Evolutionary conservation across 805 yeast genomes (phyloP), one percentile per base, ranked within the genome.

Genomic region (Yarrowia keelungensis): DNA sequence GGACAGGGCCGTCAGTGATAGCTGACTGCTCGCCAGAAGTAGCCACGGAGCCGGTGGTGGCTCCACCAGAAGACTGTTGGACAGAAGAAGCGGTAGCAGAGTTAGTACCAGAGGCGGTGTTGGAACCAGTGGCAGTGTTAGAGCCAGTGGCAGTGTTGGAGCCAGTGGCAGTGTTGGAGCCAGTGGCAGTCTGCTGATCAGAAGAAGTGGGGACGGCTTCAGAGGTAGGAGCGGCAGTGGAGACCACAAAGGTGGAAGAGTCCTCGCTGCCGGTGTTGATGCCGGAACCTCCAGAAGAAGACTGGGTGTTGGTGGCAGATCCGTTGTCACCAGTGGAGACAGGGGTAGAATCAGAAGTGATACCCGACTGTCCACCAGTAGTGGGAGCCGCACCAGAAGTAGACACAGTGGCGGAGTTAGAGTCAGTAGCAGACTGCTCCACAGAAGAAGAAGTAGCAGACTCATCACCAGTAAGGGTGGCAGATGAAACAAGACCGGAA

Each of bases 391-490:
- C 19, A 19, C 19, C 19, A 19, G 19, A 19, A 19, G 19, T 19
- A 19, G 19, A 19, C 19, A 19, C 19, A 19, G 19, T 19, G 19
- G 19, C 19, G 1, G 19, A 19, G 19, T 19, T 19, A 19, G 19
- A 19, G 19, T 19, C 19, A 19, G 19, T 19, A 19, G 19, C 19
- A 1, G 19, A 19, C 19, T 19, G 19, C 19, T 19, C 19, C 19
- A 19, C 4, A 32, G 67, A 32, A 22, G 22, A 19, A 39, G 65
- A 3, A 12, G 46, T 19, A 16, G 42, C 62, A 39, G 67, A 45
- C 9, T 12, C 69, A 61, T 19, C n/a, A 19, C 53, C 68, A 32
- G 69, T 38, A 16, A 54, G 14, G 36, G 45, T 43, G 41, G 51
- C 11, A n/a, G 47, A 19, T 36, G 49, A 36, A 0, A 5, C 32